These are phyloP conservation scores for Picea sitchensis DNA, from an alignment of 75 land plant species.

Conservation along the genomic window DNA sequence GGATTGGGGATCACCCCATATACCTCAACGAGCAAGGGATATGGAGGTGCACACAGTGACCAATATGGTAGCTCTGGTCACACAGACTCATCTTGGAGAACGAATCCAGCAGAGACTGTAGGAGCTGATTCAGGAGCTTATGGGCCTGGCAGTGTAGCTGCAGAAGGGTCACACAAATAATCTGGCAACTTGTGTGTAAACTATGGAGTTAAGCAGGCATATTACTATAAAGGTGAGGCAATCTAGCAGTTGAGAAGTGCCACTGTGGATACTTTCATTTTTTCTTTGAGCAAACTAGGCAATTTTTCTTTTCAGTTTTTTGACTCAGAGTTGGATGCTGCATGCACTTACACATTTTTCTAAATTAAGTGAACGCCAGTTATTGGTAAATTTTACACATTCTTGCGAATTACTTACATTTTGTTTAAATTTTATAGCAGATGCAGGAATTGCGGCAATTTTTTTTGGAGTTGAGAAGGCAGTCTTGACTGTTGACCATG, in stretches of 20 bases:
- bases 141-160: constrained; percentile 44
- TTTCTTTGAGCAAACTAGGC: not conserved
- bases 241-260: not conserved
- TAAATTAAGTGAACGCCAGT: not conserved
- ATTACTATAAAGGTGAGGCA: not conserved
- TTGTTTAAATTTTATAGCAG: not conserved
- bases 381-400: not conserved
- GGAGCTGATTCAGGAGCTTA: constrained; percentile 44
- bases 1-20: constrained; percentile 27
- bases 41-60: constrained; percentile 55
- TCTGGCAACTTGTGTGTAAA: not conserved
- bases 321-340: not conserved
- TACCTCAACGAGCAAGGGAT: constrained; percentile 24
- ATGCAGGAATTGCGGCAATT: too few relatives aligned
- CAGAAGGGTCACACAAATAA: constrained; percentile 21
- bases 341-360: not conserved
- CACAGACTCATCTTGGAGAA: constrained; percentile 55
- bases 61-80: constrained; percentile 51
- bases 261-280: not conserved
- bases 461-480: not conserved
- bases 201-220: not conserved
- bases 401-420: not conserved
- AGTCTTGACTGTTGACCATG: not conserved
- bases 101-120: constrained; percentile 57
- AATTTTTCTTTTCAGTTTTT: not conserved